Conservation (phyloP, 2,329 filamentous ascomycete genomes). For the Cordyceps tenuipes region DNA sequence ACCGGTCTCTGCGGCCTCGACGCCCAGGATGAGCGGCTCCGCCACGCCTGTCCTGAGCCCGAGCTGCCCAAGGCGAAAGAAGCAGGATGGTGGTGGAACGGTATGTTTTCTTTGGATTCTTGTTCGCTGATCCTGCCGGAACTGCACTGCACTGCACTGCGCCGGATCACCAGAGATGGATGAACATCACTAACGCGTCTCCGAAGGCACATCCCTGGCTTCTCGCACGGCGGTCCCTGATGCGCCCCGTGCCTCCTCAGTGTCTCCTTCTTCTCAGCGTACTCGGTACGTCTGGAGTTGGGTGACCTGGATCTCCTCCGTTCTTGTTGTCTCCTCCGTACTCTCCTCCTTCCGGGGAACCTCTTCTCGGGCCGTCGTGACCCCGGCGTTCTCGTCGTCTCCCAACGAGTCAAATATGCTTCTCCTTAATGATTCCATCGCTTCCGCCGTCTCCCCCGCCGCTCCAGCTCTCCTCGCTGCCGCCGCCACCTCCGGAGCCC, state of each 20-base stretch:
- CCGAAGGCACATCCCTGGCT: constrained; percentile 24
- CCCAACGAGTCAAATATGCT: constrained; percentile 8
- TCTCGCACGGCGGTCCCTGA: constrained; percentile 24
- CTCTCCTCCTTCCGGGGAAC: constrained; percentile 16
- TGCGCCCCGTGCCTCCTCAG: constrained; percentile 25
- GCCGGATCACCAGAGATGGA: too few species aligned
- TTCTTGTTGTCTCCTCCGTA: constrained; percentile 28
- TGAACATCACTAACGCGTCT: not conserved
- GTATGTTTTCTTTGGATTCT: constrained; percentile 15
- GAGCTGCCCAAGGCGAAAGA: constrained; percentile 15
- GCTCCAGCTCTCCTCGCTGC: not conserved
- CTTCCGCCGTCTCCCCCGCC: not conserved
- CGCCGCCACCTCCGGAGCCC: constrained; percentile 11
- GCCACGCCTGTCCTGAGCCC: constrained; percentile 15
- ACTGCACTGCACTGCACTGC: too few species aligned
- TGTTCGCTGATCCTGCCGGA: too few species aligned
- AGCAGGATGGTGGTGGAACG: constrained; percentile 25
- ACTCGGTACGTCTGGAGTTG: constrained; percentile 30
- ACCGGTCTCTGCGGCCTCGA: constrained; percentile 14
- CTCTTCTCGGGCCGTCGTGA: constrained; percentile 1
- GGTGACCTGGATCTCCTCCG: constrained; percentile 34
- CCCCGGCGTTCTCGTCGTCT: not conserved
- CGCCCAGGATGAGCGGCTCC: constrained; percentile 21
- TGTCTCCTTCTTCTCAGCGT: constrained; percentile 22
- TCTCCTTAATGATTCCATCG: not conserved